Percentiles rank a stretch among this genome's conserved stretches.
Evolutionary conservation across 1,139 yeast genomes (phyloP).

Genomic region (Candida tetrigidarum): DNA sequence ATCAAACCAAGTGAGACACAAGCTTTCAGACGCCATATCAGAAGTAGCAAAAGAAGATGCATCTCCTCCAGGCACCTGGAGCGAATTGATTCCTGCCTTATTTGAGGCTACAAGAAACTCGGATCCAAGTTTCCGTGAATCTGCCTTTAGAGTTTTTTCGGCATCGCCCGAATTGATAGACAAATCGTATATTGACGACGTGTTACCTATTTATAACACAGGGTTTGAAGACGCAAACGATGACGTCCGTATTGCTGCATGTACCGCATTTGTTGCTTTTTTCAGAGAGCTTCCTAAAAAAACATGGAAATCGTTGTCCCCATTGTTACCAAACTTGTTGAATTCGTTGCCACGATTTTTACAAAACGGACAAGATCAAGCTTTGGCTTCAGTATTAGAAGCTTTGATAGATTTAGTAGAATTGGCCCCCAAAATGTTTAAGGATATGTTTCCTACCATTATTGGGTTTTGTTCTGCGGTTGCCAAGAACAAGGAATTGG

Average conservation of each 20-base stretch:
- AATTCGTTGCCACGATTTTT: constrained; percentile 87
- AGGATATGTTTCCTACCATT: constrained; percentile 85
- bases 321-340: constrained; percentile 79
- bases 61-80: constrained; percentile 63
- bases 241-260: constrained; percentile 88
- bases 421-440: constrained; percentile 93
- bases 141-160: constrained; percentile 87
- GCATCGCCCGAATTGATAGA: constrained; percentile 82
- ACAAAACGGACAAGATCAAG: constrained; percentile 75
- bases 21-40: constrained; percentile 91
- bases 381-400: constrained; percentile 87
- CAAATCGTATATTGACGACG: constrained; percentile 54
- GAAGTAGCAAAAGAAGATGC: constrained; percentile 80
- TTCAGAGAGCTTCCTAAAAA: constrained; percentile 81
- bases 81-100: constrained; percentile 74
- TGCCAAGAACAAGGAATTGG: constrained; percentile 80
- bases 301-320: constrained; percentile 76
- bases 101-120: constrained; percentile 66
- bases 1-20: constrained; percentile 79
- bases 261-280: constrained; percentile 89
- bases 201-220: constrained; percentile 70
- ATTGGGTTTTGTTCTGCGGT: constrained; percentile 84
- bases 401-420: constrained; percentile 88
- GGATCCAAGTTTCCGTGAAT: constrained; percentile 81
- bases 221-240: constrained; percentile 84